Percentiles rank a stretch among this genome's conserved stretches.
These are phyloP conservation scores for Backusella circina DNA, from an alignment of 192 early-diverging fungal species.

Conservation along the genomic window DNA sequence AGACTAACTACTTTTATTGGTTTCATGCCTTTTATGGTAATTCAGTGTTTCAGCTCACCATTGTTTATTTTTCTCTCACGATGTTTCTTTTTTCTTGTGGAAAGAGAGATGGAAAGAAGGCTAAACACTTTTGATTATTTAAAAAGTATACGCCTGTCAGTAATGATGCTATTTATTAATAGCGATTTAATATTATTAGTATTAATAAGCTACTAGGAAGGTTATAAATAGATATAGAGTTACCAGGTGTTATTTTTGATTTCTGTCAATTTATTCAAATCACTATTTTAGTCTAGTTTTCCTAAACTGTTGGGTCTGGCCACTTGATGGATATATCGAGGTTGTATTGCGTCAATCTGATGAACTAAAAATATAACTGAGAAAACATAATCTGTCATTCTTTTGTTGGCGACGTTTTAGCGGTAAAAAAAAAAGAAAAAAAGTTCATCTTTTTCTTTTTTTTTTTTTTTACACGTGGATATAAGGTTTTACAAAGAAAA, in stretches of 20 bases:
- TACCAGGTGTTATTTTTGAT: neutral
- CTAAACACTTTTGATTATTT: neutral
- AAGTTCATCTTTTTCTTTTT: no score
- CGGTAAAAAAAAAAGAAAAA: neutral
- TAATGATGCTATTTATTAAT: neutral
- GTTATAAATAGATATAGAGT: neutral
- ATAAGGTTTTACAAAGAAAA: neutral
- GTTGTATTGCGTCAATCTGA: no score
- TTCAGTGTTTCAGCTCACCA: neutral
- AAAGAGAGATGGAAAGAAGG: neutral
- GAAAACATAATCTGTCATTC: neutral
- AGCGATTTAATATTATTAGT: neutral
- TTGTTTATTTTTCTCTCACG: neutral
- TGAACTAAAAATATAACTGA: neutral
- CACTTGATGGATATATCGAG: neutral
- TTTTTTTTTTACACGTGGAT: neutral
- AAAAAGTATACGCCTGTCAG: neutral
- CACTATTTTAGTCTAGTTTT: neutral
- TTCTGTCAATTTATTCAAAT: neutral
- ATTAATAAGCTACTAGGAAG: neutral
- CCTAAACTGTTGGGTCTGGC: neutral
- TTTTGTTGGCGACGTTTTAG: neutral
- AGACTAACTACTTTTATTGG: neutral
- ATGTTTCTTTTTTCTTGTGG: neutral
- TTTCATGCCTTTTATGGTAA: neutral